phyloP scores from a whole-genome alignment of 2,329 filamentous ascomycete genomes.

The Hirsutella rhossiliensis region DNA sequence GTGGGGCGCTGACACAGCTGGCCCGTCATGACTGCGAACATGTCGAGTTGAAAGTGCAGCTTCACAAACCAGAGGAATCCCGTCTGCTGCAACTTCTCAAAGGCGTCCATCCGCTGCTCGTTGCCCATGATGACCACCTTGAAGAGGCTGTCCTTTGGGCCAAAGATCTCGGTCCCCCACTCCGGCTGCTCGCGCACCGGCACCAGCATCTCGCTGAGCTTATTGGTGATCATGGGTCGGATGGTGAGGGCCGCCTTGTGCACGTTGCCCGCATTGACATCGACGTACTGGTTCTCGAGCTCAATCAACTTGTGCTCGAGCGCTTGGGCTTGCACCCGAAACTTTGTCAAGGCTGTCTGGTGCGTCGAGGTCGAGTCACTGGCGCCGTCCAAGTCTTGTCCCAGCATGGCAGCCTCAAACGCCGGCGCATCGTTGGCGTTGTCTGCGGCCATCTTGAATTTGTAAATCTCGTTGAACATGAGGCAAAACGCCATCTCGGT shows the following conservation, averaged over 20 bases:
- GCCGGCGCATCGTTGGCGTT: constrained; percentile 27
- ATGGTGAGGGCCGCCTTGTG: constrained; percentile 38
- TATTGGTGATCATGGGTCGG: constrained; percentile 34
- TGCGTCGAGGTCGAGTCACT: constrained; percentile 6
- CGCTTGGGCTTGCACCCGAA: constrained; percentile 26
- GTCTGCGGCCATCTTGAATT: constrained; percentile 34
- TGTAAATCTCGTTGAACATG: constrained; percentile 35
- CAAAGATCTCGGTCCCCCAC: constrained; percentile 36
- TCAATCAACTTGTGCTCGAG: constrained; percentile 30
- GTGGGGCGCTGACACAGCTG: constrained; percentile 37
- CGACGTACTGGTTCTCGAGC: constrained; percentile 37
- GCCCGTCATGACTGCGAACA: constrained; percentile 42
- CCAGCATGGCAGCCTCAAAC: constrained; percentile 37
- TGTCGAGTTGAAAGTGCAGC: constrained; percentile 41
- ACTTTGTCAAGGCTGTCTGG: constrained; percentile 22
- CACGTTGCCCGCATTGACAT: constrained; percentile 37
- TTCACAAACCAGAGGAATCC: constrained; percentile 45
- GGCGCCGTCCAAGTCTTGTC: constrained; percentile 21
- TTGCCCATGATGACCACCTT: constrained; percentile 36
- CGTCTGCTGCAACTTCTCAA: constrained; percentile 26
- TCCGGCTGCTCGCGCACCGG: constrained; percentile 35
- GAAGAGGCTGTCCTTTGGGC: constrained; percentile 41
- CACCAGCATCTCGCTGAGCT: constrained; percentile 33
- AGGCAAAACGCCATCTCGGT: constrained; percentile 50
- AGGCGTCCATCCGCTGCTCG: constrained; percentile 33